phyloP scores from a whole-genome alignment of 352 stramenopile species.

The Globisporangium barbulae region DNA sequence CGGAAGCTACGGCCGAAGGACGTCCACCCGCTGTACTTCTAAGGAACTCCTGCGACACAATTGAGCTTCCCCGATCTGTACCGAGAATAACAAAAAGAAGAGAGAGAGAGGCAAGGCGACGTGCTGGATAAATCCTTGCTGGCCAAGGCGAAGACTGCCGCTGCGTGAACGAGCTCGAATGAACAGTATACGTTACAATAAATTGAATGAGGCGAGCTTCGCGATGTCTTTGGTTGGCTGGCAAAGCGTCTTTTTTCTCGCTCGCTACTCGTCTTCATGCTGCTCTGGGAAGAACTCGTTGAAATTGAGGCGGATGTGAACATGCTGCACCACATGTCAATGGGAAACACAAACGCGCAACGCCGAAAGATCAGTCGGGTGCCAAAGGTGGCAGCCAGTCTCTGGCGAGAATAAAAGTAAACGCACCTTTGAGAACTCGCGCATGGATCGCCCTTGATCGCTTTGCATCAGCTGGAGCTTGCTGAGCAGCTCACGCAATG shows the following conservation, averaged over 20 bases:
- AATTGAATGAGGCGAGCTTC: not conserved
- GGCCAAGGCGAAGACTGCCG: not conserved
- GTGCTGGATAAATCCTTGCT: not conserved
- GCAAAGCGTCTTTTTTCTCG: not conserved
- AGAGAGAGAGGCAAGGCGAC: not conserved
- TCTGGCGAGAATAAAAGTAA: not conserved
- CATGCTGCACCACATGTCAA: slow-evolving; percentile 28
- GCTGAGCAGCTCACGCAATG: slow-evolving; percentile 21
- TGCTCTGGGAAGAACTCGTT: slow-evolving; percentile 36
- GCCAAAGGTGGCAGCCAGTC: slow-evolving; percentile 10
- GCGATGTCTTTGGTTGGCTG: not conserved
- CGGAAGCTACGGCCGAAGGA: slow-evolving; percentile 60
- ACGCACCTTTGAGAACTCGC: slow-evolving; percentile 46
- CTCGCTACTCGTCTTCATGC: not conserved
- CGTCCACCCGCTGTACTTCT: slow-evolving; percentile 83
- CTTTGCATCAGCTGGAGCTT: slow-evolving; percentile 23
- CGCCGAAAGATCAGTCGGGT: slow-evolving; percentile 3
- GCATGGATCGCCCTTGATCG: slow-evolving; percentile 26
- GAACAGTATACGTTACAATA: slow-evolving; percentile 7
- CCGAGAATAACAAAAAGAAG: not conserved
- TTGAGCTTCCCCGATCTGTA: not conserved
- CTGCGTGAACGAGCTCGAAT: not conserved
- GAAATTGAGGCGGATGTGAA: slow-evolving; percentile 60
- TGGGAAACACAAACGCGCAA: not conserved
- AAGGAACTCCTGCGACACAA: slow-evolving; percentile 13